phyloP scores from a whole-genome alignment of 2,329 filamentous ascomycete species.

The Fusarium luffae region DNA sequence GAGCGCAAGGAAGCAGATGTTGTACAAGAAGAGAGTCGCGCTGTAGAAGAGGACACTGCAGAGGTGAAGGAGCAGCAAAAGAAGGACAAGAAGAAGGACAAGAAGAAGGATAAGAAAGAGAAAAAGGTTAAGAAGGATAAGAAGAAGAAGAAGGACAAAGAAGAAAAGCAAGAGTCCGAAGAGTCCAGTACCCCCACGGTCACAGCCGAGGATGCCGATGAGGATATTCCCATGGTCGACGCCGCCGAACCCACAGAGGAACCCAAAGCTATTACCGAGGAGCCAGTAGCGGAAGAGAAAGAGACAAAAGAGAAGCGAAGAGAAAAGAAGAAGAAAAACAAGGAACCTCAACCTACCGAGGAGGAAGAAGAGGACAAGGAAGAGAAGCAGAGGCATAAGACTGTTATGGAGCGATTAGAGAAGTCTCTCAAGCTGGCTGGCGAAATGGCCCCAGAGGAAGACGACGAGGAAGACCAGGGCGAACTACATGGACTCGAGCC shows the following conservation, averaged over 20 bases:
- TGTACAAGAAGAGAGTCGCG: conserved; percentile 45
- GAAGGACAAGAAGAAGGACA: conserved; percentile 14
- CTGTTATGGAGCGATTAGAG: conserved; percentile 65
- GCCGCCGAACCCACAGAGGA: conserved; percentile 11
- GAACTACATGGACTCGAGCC: conserved; percentile 80
- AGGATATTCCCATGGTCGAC: conserved; percentile 43
- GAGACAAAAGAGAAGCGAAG: conserved; percentile 41
- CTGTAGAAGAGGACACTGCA: conserved; percentile 42
- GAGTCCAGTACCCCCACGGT: conserved; percentile 5
- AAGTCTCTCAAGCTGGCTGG: conserved; percentile 65
- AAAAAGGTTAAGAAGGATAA: conserved; percentile 8
- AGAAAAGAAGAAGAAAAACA: conserved; percentile 50
- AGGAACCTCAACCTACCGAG: conserved; percentile 32
- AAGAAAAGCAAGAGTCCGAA: conserved; percentile 23
- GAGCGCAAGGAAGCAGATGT: conserved; percentile 48
- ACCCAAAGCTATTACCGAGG: conserved; percentile 1
- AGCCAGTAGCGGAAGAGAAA: conserved; percentile 1
- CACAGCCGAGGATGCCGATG: conserved; percentile 19
- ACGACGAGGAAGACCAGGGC: conserved; percentile 49
- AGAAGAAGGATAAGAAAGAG: conserved; percentile 23
- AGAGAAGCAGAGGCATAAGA: conserved; percentile 56
- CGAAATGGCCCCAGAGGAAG: conserved; percentile 51
- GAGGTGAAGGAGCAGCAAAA: conserved; percentile 41
- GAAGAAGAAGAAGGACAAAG: conserved; percentile 18
- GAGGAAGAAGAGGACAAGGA: conserved; percentile 44